Evolutionary conservation across 75 land plant genomes (phyloP), one percentile per base, ranked within the genome.

Genomic region (Ceratopteris richardii): DNA sequence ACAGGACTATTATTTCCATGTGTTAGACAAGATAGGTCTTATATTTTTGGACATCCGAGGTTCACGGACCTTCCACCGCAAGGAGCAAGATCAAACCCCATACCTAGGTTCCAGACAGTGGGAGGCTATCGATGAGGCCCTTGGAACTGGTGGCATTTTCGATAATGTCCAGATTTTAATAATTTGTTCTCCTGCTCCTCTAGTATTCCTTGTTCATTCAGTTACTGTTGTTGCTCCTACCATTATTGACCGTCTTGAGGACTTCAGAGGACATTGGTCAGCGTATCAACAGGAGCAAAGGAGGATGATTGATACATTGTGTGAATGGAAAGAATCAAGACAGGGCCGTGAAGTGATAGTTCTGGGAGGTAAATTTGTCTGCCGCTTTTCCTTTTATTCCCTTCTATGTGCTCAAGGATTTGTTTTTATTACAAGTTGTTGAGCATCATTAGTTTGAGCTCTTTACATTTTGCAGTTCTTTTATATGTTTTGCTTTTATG

Each of bases 211-310:
- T 31, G 60, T 74, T 22, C 76, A 62, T 30, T 10, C 43, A 5
- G 65, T 76, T 40, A 76, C 78, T 5, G 29, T 54, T n/a, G 51
- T 61, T 25, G 59, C 64, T 24, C 69, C 70, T 22, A 54, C 39
- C 14, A 48, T 51, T 23, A 56, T 76, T 21, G 36, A 59, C 19
- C 75, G 69, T 0, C 59, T 76, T 17, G 78, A 76, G 39, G 78
- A 76, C 29, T 76, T 76, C 51, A 76, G 60, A 61, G 78, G 78
- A 27, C 78, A 76, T 50, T 76, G 78, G 78, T 76, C 78, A 22
- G 62, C 27, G n/a, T 61, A 75, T 19, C 46, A 52, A 14, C 76
- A 56, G 28, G 78, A 76, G 60, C 78, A 76, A 33, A 17, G 36
- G 1, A 36, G 22, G 47, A 65, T 76, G 78, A 72, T 76, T 51